These are phyloP conservation scores for Pharnaceum exiguum DNA, from an alignment of 148 eudicot species.

Conservation along the genomic window DNA sequence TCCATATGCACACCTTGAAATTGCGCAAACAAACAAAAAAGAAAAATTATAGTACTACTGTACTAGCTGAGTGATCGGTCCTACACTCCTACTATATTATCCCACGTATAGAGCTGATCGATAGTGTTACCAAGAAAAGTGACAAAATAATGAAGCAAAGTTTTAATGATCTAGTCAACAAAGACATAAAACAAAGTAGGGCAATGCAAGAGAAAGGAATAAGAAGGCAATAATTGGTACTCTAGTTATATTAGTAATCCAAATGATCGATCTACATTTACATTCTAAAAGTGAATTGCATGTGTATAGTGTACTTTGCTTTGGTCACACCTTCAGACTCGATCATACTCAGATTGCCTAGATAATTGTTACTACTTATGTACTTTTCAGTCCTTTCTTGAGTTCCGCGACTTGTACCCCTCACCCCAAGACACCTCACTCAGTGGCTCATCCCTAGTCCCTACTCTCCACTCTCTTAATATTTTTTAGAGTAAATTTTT, in stretches of 20 bases:
- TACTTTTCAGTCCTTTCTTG: not conserved
- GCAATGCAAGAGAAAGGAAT: not conserved
- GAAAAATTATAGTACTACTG: too few species aligned
- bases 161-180: slow-evolving; percentile 3
- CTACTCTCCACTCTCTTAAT: not conserved
- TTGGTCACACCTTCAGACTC: not conserved
- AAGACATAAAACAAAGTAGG: not conserved
- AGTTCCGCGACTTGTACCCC: slow-evolving; percentile 1
- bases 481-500: not conserved
- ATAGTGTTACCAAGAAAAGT: not conserved
- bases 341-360: not conserved
- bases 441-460: too few species aligned
- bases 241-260: too few species aligned
- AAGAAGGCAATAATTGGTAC: not conserved
- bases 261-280: too few species aligned
- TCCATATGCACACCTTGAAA: too few species aligned
- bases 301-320: slow-evolving; percentile 11
- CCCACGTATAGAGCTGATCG: not conserved
- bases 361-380: too few species aligned
- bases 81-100: too few species aligned
- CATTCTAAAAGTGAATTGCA: slow-evolving; percentile 16
- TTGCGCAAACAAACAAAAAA: too few species aligned
- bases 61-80: too few species aligned
- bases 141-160: not conserved
- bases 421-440: not conserved